Evolutionary conservation across 345 rosid genomes (phyloP).

Genomic region (Capsella bursapastoris): DNA sequence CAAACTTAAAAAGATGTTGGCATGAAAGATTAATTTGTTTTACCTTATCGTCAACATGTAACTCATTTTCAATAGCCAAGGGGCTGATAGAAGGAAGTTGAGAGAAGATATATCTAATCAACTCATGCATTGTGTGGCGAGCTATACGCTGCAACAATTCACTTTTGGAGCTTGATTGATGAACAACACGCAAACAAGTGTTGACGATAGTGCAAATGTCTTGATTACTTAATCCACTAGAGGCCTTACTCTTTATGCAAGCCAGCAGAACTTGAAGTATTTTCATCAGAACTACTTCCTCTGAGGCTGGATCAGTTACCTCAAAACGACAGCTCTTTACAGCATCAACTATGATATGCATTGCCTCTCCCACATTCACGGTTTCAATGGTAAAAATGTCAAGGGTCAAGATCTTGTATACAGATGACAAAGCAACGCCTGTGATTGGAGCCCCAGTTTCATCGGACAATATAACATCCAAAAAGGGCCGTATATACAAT

Average conservation of each 20-base stretch:
- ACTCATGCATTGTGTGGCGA: conserved; percentile 76
- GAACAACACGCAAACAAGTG: conserved; percentile 78
- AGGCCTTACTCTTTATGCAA: conserved; percentile 78
- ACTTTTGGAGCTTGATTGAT: conserved; percentile 72
- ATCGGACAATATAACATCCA: conserved; percentile 73
- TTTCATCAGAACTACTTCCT: conserved; percentile 80
- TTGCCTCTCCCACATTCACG: conserved; percentile 63
- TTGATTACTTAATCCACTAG: conserved; percentile 64
- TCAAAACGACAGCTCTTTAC: conserved; percentile 75
- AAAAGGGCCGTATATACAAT: conserved; percentile 67
- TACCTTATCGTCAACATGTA: conserved; percentile 49
- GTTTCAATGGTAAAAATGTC: conserved; percentile 62
- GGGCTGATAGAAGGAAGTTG: conserved; percentile 56
- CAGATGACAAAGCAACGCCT: conserved; percentile 78
- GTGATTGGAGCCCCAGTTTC: conserved; percentile 86
- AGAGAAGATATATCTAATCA: conserved; percentile 74
- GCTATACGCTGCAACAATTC: conserved; percentile 79
- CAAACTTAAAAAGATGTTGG: conserved; percentile 7
- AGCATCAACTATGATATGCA: conserved; percentile 71
- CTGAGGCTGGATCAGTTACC: conserved; percentile 77
- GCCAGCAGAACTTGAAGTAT: conserved; percentile 85
- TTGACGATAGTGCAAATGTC: conserved; percentile 70
- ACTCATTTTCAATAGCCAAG: conserved; percentile 38
- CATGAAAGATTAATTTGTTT: conserved; percentile 1
- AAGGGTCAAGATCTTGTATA: conserved; percentile 73